phyloP scores from a whole-genome alignment of 2,329 filamentous ascomycete species.

The Pseudocercospora musae region DNA sequence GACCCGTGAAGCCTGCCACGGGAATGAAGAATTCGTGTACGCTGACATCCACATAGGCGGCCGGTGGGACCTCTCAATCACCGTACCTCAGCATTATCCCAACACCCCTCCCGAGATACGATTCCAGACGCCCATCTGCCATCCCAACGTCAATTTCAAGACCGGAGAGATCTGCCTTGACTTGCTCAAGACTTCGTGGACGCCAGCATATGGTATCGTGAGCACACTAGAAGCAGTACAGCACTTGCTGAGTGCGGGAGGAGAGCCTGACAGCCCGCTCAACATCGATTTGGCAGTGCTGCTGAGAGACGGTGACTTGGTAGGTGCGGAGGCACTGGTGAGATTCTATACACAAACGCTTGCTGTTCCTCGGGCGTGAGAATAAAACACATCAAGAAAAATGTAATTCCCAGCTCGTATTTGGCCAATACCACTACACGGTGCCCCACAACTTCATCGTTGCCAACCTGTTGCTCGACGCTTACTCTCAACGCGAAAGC shows the following conservation, averaged over 20 bases:
- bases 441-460: too few species aligned
- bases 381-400: not conserved
- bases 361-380: slow-evolving; percentile 18
- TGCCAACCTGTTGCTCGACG: too few species aligned
- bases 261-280: slow-evolving; percentile 68
- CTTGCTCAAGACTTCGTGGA: slow-evolving; percentile 73
- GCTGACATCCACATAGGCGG: slow-evolving; percentile 52
- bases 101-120: slow-evolving; percentile 69
- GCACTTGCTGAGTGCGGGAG: slow-evolving; percentile 62
- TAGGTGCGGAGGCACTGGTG: slow-evolving; percentile 68
- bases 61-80: slow-evolving; percentile 77
- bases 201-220: slow-evolving; percentile 77
- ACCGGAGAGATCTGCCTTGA: slow-evolving; percentile 94
- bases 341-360: slow-evolving; percentile 65
- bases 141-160: slow-evolving; percentile 71
- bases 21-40: not conserved
- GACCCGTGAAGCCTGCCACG: not conserved
- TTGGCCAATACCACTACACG: too few species aligned
- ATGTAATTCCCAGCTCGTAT: not conserved
- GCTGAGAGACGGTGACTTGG: slow-evolving; percentile 62
- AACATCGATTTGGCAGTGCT: slow-evolving; percentile 76
- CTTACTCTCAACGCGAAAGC: too few species aligned
- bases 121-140: slow-evolving; percentile 81
- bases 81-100: slow-evolving; percentile 75
- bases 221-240: slow-evolving; percentile 70